Evolutionary conservation across 2,329 filamentous ascomycete species (phyloP), one percentile per base, ranked within the genome.

Genomic region (Fusarium beomiforme): DNA sequence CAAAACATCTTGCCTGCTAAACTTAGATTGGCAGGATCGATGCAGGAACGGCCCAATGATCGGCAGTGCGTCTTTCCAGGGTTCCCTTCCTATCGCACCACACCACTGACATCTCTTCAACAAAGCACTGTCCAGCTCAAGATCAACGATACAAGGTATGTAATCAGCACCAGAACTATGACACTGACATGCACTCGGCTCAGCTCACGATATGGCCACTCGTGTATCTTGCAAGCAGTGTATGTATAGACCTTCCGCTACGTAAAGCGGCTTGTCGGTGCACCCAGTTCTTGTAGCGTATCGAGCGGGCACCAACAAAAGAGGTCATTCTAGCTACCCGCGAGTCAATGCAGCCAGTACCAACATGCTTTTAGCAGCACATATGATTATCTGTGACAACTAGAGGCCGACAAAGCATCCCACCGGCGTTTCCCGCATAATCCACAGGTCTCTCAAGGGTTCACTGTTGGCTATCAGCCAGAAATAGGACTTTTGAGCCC

Each of bases 401-500:
- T 47, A 69, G 46, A 59, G 51, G 33, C 42, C 43, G 36, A 56
- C 47, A 64, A 53, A 62, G 57, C 51, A 58, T 23, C 56, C 50
- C 42, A 39, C 23, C 42, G 39, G 57, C 34, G 29, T 66, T 46
- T 60, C 51, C 64, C 59, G 57, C 29, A 43, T 23, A 61, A 46
- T 26, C 56, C 56, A 44, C 47, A 68, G 26, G 34, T 24, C 19
- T 43, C 19, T 37, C 58, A 51, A 59, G 55, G 59, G 53, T 46
- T 67, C 46, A 58, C 39, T 47, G 42, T 37, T 34, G 31, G 36
- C 17, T 23, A 34, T 67, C 67, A 56, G 67, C 70, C 67, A 56
- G 67, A 69, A 73, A 72, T 73, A 73, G 70, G 65, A 73, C 34
- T n/a, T 33, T 23, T 59, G 55, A 58, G 36, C 36, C 24, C 37